Evolutionary conservation across 208 protist species (phyloP).

Genomic region (Blechomonas ayalai): DNA sequence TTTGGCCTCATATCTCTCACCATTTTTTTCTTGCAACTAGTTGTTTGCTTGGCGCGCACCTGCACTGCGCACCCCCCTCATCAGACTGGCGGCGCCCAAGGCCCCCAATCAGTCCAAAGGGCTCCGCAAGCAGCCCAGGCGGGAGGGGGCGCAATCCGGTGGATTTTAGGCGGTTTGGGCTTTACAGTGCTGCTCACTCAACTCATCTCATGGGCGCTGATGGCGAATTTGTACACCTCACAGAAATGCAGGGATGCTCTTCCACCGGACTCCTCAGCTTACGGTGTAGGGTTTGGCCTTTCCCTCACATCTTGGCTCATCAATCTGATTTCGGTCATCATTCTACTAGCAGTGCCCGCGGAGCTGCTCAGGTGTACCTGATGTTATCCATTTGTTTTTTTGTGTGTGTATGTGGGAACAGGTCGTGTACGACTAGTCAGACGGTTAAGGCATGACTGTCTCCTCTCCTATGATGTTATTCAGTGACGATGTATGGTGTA

Average conservation of each 20-base stretch:
- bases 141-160: too few relatives aligned
- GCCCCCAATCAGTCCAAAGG: too few relatives aligned
- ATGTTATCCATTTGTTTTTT: not conserved
- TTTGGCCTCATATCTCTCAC: constrained; percentile 51
- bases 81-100: too few relatives aligned
- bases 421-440: not conserved
- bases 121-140: too few relatives aligned
- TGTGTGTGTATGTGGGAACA: not conserved
- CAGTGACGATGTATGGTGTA: constrained; percentile 2
- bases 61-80: too few relatives aligned
- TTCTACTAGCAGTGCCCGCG: constrained; percentile 9
- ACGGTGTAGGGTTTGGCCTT: constrained; percentile 61
- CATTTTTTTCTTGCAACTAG: too few relatives aligned
- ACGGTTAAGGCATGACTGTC: too few relatives aligned
- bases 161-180: constrained; percentile 23
- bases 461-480: too few relatives aligned
- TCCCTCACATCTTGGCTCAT: constrained; percentile 44
- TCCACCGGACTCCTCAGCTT: constrained; percentile 9
- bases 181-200: constrained; percentile 18
- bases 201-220: constrained; percentile 39
- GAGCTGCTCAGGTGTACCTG: constrained; percentile 1
- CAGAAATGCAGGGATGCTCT: constrained; percentile 10
- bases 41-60: too few relatives aligned
- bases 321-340: constrained; percentile 14
- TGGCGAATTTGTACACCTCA: constrained; percentile 26